phyloP scores from a whole-genome alignment of 164 flowering plant genomes.

The Dillenia turbinata region DNA sequence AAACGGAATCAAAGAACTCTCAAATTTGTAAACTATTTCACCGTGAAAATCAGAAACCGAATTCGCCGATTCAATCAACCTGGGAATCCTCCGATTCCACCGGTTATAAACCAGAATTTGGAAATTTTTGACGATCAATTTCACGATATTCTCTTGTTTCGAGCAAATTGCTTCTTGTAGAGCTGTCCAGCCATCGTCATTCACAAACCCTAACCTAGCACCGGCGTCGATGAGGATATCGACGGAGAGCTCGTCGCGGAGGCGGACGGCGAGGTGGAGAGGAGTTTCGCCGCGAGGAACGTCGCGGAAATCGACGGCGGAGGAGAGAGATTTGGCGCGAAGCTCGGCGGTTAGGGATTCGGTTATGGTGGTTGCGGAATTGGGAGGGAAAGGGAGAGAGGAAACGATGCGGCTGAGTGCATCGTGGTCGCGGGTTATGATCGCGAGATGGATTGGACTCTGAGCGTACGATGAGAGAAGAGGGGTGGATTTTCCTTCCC shows the following conservation, averaged over 20 bases:
- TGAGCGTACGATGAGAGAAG: slow-evolving; percentile 3
- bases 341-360: slow-evolving; percentile 20
- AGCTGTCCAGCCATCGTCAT: slow-evolving; percentile 24
- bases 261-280: slow-evolving; percentile 22
- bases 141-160: slow-evolving; percentile 20
- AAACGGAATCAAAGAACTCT: slow-evolving; percentile 31
- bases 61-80: slow-evolving; percentile 23
- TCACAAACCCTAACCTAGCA: slow-evolving; percentile 23
- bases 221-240: slow-evolving; percentile 27
- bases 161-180: slow-evolving; percentile 25
- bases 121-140: slow-evolving; percentile 23
- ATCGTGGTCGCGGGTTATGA: slow-evolving; percentile 15
- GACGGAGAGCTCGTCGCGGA: slow-evolving; percentile 14
- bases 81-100: slow-evolving; percentile 28
- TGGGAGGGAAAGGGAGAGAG: slow-evolving; percentile 12
- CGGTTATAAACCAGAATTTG: slow-evolving; percentile 24
- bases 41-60: slow-evolving; percentile 28
- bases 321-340: slow-evolving; percentile 16
- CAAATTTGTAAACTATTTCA: slow-evolving; percentile 30
- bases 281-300: slow-evolving; percentile 26
- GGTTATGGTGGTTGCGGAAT: slow-evolving; percentile 16
- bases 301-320: slow-evolving; percentile 17
- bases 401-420: slow-evolving; percentile 10
- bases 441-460: slow-evolving; percentile 18
- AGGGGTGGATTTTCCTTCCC: too few species aligned